Base-by-base conservation (phyloP, 345 rosid genomes). In the Sisymbrium altissimum region DNA sequence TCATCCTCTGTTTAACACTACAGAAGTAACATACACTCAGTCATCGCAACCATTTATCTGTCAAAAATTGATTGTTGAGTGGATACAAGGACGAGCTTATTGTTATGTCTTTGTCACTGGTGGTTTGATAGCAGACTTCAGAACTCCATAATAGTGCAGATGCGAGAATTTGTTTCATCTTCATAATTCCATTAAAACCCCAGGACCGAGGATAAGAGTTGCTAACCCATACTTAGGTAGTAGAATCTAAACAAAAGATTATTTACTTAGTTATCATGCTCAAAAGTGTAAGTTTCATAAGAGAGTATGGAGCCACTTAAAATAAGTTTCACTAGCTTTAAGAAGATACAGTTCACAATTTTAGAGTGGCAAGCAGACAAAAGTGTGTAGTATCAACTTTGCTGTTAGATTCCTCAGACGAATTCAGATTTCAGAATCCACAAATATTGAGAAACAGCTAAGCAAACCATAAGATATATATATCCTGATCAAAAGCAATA, bases 131-230 rank as follows among this genome's bases (percentile, higher is more conserved):
- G 27, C 39, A 54, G 3, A 29, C 6, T 11, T 17, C 4, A 18
- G 0, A 64, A 45, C 84, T 87, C 87, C 91, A 89, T 89, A 69
- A 91, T 81, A 36, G 70, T 78, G 78, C 97, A 87, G 12, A 84
- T 68, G 77, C 95, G 89, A 62, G 85, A 64, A 73, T 91, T 89
- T 40, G 32, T 44, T 9, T 80, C 25, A 54, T 87, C 87, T 35
- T 86, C n/a, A n/a, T n/a, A n/a, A n/a, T n/a, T n/a, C n/a, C n/a
- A n/a, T n/a, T n/a, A n/a, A n/a, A n/a, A n/a, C n/a, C n/a, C n/a
- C n/a, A n/a, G n/a, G n/a, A n/a, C n/a, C n/a, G n/a, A n/a, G 49
- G 4, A 15, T 3, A 45, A 2, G 9, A 15, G 17, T 19, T 45
- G 10, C 21, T 45, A 15, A 45, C 21, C 9, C 4, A 45, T n/a